Conservation (phyloP, 305 asterid species). For the Fraxinus ornus region DNA sequence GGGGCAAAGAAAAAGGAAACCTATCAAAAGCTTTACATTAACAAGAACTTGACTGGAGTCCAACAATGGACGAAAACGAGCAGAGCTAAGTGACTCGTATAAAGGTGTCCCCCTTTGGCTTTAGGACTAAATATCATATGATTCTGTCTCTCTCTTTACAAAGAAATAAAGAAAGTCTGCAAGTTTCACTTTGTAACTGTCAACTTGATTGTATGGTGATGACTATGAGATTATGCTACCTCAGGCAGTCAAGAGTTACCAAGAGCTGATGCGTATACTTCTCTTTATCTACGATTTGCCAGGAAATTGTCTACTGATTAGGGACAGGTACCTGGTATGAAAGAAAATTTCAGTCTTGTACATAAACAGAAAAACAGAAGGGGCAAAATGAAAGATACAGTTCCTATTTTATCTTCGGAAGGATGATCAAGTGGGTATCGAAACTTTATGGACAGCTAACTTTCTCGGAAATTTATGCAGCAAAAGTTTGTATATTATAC, state of each 20-base stretch:
- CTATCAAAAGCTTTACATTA: constrained; percentile 15
- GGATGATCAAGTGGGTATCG: not conserved
- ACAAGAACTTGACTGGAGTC: not conserved
- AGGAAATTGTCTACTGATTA: not conserved
- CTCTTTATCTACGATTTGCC: constrained; percentile 7
- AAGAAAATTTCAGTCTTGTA: not conserved
- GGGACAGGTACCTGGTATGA: constrained; percentile 19
- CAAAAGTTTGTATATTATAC: not conserved
- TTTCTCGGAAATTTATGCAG: not conserved
- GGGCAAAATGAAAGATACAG: not conserved
- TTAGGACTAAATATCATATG: not conserved
- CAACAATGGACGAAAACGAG: not conserved
- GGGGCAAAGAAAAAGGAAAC: constrained; percentile 12
- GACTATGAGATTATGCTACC: not conserved
- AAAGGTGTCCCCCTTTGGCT: not conserved
- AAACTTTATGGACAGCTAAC: not conserved
- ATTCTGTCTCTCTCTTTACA: constrained; percentile 15
- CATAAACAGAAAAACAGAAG: not conserved
- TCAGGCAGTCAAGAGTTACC: not conserved
- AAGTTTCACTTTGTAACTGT: not conserved
- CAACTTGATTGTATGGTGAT: constrained; percentile 1
- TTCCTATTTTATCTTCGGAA: not conserved
- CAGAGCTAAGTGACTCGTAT: not conserved
- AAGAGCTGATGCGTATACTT: not conserved
- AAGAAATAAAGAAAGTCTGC: not conserved